These are phyloP conservation scores for Melanopsichium pennsylvanicum DNA, from an alignment of 1,284 basidiomycete genomes.

Conservation along the genomic window DNA sequence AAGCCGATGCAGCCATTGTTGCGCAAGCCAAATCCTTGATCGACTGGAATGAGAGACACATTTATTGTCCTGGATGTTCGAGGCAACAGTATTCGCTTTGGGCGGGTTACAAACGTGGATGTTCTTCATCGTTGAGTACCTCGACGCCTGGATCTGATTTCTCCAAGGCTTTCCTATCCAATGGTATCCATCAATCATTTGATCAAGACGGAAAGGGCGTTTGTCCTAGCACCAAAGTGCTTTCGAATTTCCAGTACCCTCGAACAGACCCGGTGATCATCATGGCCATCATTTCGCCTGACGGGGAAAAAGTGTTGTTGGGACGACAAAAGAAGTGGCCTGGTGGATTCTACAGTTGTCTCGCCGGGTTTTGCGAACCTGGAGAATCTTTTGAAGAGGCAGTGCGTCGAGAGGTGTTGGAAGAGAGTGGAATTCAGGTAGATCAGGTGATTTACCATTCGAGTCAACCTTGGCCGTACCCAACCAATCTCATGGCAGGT, in stretches of 20 bases:
- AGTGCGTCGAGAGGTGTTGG: conserved; percentile 89
- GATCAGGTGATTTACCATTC: conserved; percentile 87
- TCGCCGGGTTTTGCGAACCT: conserved; percentile 63
- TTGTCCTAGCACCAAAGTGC: conserved; percentile 35
- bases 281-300: conserved; percentile 81
- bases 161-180: conserved; percentile 11
- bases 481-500: conserved; percentile 88
- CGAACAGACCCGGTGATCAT: conserved; percentile 76
- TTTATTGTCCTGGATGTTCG: conserved; percentile 91
- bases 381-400: conserved; percentile 83
- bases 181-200: not conserved
- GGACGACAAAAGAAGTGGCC: conserved; percentile 78
- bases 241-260: conserved; percentile 61
- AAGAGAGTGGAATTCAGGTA: conserved; percentile 88
- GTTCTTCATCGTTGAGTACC: conserved; percentile 67
- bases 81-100: conserved; percentile 83
- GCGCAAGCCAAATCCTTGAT: conserved; percentile 56
- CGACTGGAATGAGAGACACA: conserved; percentile 63
- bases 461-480: conserved; percentile 77
- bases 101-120: conserved; percentile 94
- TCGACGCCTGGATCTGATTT: conserved; percentile 10
- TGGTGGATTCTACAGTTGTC: conserved; percentile 55
- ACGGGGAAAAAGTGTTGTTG: conserved; percentile 82
- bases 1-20: conserved; percentile 52
- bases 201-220: conserved; percentile 33